Conservation (phyloP, 345 rosid genomes). For the Pugionium cornutum region DNA sequence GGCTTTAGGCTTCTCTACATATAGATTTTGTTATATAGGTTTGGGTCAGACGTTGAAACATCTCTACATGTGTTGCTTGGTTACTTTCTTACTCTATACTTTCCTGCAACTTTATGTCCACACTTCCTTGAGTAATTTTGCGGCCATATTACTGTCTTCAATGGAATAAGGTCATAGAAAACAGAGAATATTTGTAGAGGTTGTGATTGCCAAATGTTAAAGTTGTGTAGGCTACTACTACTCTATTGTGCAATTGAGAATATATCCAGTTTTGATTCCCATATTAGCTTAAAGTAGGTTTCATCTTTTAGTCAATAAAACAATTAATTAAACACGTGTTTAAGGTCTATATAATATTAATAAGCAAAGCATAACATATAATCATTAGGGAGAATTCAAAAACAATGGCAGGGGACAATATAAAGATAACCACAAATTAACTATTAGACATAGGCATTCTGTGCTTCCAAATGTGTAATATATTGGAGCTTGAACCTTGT, state of each 20-base stretch:
- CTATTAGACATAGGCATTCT: neutral
- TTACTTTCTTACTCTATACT: conserved; percentile 22
- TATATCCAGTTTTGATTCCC: conserved; percentile 47
- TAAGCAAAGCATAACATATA: too few relatives aligned
- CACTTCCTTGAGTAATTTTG: neutral
- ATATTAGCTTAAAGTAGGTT: conserved; percentile 25
- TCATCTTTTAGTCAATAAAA: too few relatives aligned
- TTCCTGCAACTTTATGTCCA: conserved; percentile 23
- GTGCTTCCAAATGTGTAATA: neutral
- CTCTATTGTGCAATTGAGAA: conserved; percentile 42
- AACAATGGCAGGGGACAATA: too few relatives aligned
- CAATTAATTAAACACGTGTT: too few relatives aligned
- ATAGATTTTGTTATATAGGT: conserved; percentile 13
- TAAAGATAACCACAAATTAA: too few relatives aligned
- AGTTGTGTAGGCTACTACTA: conserved; percentile 29
- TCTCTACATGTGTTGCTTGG: conserved; percentile 31
- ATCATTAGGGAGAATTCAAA: too few relatives aligned
- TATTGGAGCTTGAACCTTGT: neutral
- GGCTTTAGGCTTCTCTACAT: conserved; percentile 7
- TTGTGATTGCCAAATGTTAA: conserved; percentile 34
- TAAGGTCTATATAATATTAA: too few relatives aligned
- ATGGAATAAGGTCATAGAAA: neutral
- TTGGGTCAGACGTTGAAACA: conserved; percentile 17
- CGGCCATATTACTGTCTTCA: neutral
- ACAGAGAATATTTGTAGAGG: conserved; percentile 32